These are phyloP conservation scores for Styphnolobium japonicum DNA, from an alignment of 306 rosid species.

Conservation along the genomic window DNA sequence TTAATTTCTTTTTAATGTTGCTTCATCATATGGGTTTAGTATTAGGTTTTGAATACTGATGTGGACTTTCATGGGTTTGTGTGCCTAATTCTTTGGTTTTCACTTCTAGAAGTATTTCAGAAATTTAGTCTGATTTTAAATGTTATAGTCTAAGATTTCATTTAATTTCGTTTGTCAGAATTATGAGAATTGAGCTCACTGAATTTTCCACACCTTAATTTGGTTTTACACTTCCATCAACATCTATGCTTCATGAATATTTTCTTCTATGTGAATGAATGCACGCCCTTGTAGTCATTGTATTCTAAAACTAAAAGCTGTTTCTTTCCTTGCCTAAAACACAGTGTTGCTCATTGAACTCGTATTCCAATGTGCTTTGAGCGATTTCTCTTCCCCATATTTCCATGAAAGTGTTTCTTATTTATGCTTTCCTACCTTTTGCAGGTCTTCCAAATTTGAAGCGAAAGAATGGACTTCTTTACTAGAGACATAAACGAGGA, in stretches of 20 bases:
- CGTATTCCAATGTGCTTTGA: neutral
- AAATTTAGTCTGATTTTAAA: neutral
- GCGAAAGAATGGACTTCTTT: conserved; percentile 57
- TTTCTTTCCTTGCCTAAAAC: neutral
- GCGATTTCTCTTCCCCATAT: neutral
- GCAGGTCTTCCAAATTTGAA: conserved; percentile 39
- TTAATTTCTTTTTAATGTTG: neutral
- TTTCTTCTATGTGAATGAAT: too few relatives aligned
- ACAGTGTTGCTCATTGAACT: neutral
- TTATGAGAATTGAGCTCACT: conserved; percentile 6
- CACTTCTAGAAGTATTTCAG: neutral
- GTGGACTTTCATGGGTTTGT: conserved; percentile 8
- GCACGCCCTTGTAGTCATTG: too few relatives aligned
- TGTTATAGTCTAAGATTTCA: neutral
- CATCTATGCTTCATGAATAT: neutral
- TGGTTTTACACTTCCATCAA: neutral
- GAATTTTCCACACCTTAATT: neutral
- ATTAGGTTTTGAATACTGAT: conserved; percentile 15
- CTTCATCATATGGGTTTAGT: neutral
- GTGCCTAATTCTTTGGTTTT: neutral
- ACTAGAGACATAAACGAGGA: conserved; percentile 58
- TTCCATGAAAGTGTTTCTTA: conserved; percentile 7
- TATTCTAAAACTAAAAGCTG: too few relatives aligned
- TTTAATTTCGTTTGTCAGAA: neutral
- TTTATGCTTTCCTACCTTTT: neutral